A percentile compares a stretch with the other conserved stretches of the same genome.
These are phyloP conservation scores for Fraxinus platypoda DNA, from an alignment of 305 asterid species.

Conservation along the genomic window DNA sequence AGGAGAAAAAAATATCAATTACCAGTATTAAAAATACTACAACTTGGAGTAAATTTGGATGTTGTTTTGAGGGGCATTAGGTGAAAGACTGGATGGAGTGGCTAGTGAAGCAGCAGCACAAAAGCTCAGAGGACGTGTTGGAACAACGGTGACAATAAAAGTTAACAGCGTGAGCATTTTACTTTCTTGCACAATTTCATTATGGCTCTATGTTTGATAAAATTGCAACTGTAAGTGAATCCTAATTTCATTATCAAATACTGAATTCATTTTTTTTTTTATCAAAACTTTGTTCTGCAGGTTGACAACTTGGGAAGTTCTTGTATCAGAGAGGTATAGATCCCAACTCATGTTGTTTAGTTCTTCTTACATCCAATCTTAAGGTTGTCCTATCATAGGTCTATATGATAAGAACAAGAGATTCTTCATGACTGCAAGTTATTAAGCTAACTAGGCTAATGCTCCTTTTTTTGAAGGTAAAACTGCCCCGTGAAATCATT, in stretches of 20 bases:
- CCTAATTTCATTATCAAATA: neutral
- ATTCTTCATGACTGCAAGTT: neutral
- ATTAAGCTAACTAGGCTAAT: slow-evolving; percentile 6
- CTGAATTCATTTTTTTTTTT: neutral
- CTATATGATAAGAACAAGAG: neutral
- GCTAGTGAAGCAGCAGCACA: slow-evolving; percentile 90
- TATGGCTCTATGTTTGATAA: neutral
- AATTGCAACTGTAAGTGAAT: neutral
- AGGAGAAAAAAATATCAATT: neutral
- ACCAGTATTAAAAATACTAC: neutral
- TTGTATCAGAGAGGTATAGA: slow-evolving; percentile 61
- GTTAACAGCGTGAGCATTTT: slow-evolving; percentile 58
- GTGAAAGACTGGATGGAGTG: slow-evolving; percentile 75
- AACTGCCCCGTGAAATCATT: slow-evolving; percentile 81
- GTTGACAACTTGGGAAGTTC: slow-evolving; percentile 45
- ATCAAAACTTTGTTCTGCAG: slow-evolving; percentile 37
- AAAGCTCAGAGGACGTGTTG: slow-evolving; percentile 86
- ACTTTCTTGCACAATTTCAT: neutral
- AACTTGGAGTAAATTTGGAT: neutral
- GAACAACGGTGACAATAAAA: slow-evolving; percentile 81
- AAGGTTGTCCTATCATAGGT: neutral
- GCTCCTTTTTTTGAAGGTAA: slow-evolving; percentile 44
- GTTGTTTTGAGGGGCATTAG: slow-evolving; percentile 35
- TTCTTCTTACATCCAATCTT: slow-evolving; percentile 10
- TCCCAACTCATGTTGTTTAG: neutral